A percentile compares a stretch with the other conserved stretches of the same genome.
Evolutionary conservation across 2,329 filamentous ascomycete species (phyloP).

Genomic region (Pseudonectria foliicola): DNA sequence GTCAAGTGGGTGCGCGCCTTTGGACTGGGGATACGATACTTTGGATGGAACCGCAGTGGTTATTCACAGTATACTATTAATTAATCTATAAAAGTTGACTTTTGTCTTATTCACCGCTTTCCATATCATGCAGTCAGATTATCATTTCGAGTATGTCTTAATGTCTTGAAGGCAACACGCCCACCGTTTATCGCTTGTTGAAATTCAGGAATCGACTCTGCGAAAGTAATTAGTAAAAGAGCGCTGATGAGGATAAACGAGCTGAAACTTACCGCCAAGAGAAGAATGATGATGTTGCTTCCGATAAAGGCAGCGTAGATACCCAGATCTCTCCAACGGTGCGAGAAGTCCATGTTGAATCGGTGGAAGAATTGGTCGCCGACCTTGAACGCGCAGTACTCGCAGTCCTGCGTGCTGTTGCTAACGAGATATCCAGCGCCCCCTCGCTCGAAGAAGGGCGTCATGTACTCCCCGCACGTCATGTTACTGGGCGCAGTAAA

Average conservation of each 20-base stretch:
- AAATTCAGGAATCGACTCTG: conserved; percentile 47
- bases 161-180: not conserved
- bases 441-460: conserved; percentile 58
- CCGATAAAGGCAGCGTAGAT: conserved; percentile 71
- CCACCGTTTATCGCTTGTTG: conserved; percentile 37
- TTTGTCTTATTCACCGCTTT: too few species aligned
- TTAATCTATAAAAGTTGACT: too few species aligned
- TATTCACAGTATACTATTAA: too few species aligned
- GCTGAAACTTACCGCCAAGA: conserved; percentile 40
- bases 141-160: too few species aligned
- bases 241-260: rapidly evolving
- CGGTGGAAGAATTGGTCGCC: conserved; percentile 74
- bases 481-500: conserved; percentile 61
- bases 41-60: too few species aligned
- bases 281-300: conserved; percentile 63
- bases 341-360: conserved; percentile 57
- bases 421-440: conserved; percentile 65
- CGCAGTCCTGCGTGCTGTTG: conserved; percentile 59
- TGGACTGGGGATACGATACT: too few species aligned
- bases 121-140: too few species aligned
- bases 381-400: conserved; percentile 74
- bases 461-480: conserved; percentile 71
- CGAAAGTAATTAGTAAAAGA: conserved; percentile 3
- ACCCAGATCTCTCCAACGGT: conserved; percentile 76
- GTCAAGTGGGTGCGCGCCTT: too few species aligned